Conservation (phyloP, 2,329 filamentous ascomycete genomes). For the Balansia obtecta region DNA sequence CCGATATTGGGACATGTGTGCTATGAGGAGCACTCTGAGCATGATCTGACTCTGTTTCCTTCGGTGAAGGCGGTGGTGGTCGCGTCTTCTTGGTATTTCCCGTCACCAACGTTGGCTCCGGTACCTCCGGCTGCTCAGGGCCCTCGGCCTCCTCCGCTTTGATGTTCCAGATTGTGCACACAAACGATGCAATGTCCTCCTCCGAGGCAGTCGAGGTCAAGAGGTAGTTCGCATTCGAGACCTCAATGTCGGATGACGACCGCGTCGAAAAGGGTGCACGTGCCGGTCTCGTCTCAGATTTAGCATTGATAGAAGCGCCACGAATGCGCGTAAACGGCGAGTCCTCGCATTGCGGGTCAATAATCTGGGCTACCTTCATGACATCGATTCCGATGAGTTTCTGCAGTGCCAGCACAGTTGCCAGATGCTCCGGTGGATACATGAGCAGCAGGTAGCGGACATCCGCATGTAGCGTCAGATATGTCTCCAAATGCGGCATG, state of each 20-base stretch:
- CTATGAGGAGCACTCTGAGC: conserved; percentile 13
- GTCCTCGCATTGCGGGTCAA: conserved; percentile 29
- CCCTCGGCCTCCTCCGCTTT: conserved; percentile 13
- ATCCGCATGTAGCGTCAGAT: conserved; percentile 38
- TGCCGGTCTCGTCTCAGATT: conserved; percentile 12
- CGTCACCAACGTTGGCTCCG: conserved; percentile 21
- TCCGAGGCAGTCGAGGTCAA: conserved; percentile 42
- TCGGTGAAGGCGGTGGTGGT: conserved; percentile 18
- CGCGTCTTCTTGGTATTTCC: conserved; percentile 12
- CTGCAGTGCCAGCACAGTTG: conserved; percentile 45
- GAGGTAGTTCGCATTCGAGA: conserved; percentile 43
- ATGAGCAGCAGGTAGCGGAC: conserved; percentile 47
- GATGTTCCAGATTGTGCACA: conserved; percentile 38
- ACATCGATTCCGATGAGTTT: conserved; percentile 41
- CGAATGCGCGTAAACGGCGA: conserved; percentile 28
- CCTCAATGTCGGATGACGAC: conserved; percentile 19
- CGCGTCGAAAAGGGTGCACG: conserved; percentile 13
- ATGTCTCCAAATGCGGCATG: conserved; percentile 48
- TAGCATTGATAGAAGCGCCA: conserved; percentile 17
- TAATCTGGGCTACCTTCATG: conserved; percentile 46
- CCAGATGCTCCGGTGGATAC: conserved; percentile 43
- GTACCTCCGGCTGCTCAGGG: conserved; percentile 21
- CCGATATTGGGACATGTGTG: conserved; percentile 10
- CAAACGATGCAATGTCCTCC: conserved; percentile 39
- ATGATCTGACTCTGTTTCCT: conserved; percentile 14